Conservation (phyloP, 2,329 filamentous ascomycete genomes). For the Cyphellophora europaea region DNA sequence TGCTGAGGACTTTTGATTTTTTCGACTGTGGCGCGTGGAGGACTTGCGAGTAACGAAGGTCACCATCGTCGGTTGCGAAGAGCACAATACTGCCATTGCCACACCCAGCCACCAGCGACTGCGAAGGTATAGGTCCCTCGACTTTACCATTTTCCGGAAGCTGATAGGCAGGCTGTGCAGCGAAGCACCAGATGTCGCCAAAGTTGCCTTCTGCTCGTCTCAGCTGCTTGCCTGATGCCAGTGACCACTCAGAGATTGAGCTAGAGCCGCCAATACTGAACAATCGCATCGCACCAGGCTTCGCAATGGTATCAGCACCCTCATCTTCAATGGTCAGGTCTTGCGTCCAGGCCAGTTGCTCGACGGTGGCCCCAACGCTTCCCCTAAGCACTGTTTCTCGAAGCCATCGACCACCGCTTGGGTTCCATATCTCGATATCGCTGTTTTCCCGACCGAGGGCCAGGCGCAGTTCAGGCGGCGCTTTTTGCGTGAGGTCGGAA, state of each 20-base stretch:
- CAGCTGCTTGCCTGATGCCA: constrained; percentile 66
- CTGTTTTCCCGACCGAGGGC: constrained; percentile 82
- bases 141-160: constrained; percentile 23
- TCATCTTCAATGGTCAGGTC: constrained; percentile 60
- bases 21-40: constrained; percentile 70
- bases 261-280: constrained; percentile 96
- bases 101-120: constrained; percentile 76
- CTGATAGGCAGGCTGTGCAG: constrained; percentile 62
- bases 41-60: constrained; percentile 69
- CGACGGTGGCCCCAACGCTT: constrained; percentile 75
- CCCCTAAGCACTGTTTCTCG: constrained; percentile 82
- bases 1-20: constrained; percentile 80
- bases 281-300: constrained; percentile 67
- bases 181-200: constrained; percentile 94
- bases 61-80: constrained; percentile 75
- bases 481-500: constrained; percentile 39
- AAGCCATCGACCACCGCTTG: constrained; percentile 63
- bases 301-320: constrained; percentile 46
- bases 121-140: constrained; percentile 32
- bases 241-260: constrained; percentile 89
- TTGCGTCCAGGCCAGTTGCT: constrained; percentile 84
- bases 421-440: constrained; percentile 97
- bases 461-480: constrained; percentile 56
- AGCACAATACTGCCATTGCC: constrained; percentile 84
- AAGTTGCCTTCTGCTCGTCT: constrained; percentile 84